Percentiles rank a stretch among this genome's conserved stretches.
Evolutionary conservation across 2,329 filamentous ascomycete genomes (phyloP).

Genomic region (Calonectria hawksworthii): DNA sequence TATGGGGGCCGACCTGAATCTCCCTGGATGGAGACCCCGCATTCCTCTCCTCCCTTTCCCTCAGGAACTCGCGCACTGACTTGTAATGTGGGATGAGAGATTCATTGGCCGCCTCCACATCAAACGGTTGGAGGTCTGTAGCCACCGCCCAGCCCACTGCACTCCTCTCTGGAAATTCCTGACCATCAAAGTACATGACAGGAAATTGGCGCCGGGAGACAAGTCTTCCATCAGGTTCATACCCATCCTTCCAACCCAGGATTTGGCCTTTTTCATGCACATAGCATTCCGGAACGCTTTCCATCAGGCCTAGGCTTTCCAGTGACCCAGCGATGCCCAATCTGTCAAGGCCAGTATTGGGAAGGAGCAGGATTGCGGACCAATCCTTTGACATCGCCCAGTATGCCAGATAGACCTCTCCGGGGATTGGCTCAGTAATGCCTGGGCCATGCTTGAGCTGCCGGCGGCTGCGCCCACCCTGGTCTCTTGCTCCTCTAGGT

Average conservation of each 20-base stretch:
- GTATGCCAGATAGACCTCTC: slow-evolving; percentile 16
- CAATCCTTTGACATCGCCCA: slow-evolving; percentile 14
- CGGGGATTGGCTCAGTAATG: not conserved
- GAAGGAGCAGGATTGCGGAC: slow-evolving; percentile 19
- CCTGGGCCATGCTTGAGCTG: not conserved
- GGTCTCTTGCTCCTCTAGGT: not conserved
- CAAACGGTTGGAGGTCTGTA: not conserved
- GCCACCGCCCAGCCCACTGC: slow-evolving; percentile 11
- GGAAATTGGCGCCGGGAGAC: not conserved
- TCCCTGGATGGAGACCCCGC: not conserved
- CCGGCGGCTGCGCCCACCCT: not conserved
- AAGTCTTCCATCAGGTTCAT: not conserved
- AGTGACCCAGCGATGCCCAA: not conserved
- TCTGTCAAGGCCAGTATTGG: not conserved
- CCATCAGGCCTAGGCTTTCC: slow-evolving; percentile 15
- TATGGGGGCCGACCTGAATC: not conserved
- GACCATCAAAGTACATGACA: slow-evolving; percentile 5
- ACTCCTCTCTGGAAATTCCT: not conserved
- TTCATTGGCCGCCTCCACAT: not conserved
- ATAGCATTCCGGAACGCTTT: slow-evolving; percentile 21
- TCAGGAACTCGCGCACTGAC: not conserved
- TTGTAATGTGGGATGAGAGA: not conserved
- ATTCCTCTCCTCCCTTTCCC: not conserved
- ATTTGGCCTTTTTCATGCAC: not conserved
- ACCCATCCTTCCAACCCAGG: not conserved